phyloP scores from a whole-genome alignment of 1,284 basidiomycete species.

The Melampsora larici-populina region DNA sequence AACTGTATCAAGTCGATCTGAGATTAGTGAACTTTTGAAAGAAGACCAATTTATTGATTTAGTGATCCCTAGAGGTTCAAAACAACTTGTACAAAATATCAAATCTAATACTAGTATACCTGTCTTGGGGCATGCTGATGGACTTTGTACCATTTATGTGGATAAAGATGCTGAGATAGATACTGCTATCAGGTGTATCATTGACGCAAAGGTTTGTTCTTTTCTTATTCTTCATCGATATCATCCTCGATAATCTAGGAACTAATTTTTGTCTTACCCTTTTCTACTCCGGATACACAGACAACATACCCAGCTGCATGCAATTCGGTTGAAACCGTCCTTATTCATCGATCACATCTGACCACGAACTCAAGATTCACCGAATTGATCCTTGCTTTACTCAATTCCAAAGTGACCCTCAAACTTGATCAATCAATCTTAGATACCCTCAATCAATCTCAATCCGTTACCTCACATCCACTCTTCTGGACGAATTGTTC shows the following conservation, averaged over 20 bases:
- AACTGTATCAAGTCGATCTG: constrained; percentile 83
- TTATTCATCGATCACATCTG: constrained; percentile 73
- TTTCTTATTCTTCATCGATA: constrained; percentile 14
- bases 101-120: constrained; percentile 87
- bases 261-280: background rate
- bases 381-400: constrained; percentile 68
- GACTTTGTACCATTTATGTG: constrained; percentile 82
- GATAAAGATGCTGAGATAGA: constrained; percentile 74
- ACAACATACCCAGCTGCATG: constrained; percentile 94
- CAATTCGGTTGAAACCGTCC: constrained; percentile 85
- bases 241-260: background rate
- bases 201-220: constrained; percentile 79
- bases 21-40: constrained; percentile 78
- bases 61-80: constrained; percentile 93
- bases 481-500: constrained; percentile 24
- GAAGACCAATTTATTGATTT: constrained; percentile 92
- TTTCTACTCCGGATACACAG: constrained; percentile 56
- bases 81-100: constrained; percentile 80
- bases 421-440: constrained; percentile 72
- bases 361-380: constrained; percentile 69
- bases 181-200: constrained; percentile 74
- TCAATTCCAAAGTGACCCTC: constrained; percentile 65
- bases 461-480: constrained; percentile 38
- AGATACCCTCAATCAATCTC: constrained; percentile 54
- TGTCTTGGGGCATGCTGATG: constrained; percentile 99